A percentile compares a stretch with the other conserved stretches of the same genome.
These are phyloP conservation scores for Globisporangium ultimum DNA, from an alignment of 352 stramenopile genomes.

Conservation along the genomic window DNA sequence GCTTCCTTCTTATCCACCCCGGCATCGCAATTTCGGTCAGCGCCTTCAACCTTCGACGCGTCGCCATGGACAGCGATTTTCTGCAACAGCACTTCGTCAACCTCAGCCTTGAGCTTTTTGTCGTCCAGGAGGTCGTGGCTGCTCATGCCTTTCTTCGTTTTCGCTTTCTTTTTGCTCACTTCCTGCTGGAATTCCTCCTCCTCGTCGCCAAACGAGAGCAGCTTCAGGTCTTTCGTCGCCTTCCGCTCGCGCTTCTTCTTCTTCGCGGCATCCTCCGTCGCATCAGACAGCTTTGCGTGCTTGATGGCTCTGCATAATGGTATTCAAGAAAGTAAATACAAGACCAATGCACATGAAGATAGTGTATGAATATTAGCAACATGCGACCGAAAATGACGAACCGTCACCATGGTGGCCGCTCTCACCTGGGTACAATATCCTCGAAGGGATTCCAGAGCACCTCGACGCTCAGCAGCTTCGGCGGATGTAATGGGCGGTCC, in stretches of 20 bases:
- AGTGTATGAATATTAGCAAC: background rate
- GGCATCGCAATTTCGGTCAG: background rate
- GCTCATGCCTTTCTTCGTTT: slow-evolving; percentile 63
- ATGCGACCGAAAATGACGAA: background rate
- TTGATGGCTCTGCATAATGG: slow-evolving; percentile 18
- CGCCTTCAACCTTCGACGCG: background rate
- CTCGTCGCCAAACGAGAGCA: slow-evolving; percentile 95
- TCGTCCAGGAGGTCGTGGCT: slow-evolving; percentile 71
- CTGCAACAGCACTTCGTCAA: slow-evolving; percentile 53
- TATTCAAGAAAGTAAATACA: background rate
- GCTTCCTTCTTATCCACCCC: slow-evolving; percentile 24
- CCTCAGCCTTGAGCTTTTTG: slow-evolving; percentile 55
- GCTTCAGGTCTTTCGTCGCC: slow-evolving; percentile 91
- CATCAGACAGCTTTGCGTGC: slow-evolving; percentile 12
- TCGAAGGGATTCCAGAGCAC: slow-evolving; percentile 95
- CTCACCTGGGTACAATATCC: slow-evolving; percentile 87
- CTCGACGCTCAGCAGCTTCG: slow-evolving; percentile 81
- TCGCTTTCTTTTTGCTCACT: slow-evolving; percentile 38
- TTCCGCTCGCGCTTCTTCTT: slow-evolving; percentile 87
- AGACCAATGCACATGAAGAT: slow-evolving; percentile 3
- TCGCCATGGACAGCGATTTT: slow-evolving; percentile 31
- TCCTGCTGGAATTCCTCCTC: slow-evolving; percentile 67
- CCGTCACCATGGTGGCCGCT: background rate
- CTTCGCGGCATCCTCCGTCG: slow-evolving; percentile 29
- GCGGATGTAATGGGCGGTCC: slow-evolving; percentile 75